phyloP scores from a whole-genome alignment of 2,329 filamentous ascomycete species.

The Diaporthe velutina region DNA sequence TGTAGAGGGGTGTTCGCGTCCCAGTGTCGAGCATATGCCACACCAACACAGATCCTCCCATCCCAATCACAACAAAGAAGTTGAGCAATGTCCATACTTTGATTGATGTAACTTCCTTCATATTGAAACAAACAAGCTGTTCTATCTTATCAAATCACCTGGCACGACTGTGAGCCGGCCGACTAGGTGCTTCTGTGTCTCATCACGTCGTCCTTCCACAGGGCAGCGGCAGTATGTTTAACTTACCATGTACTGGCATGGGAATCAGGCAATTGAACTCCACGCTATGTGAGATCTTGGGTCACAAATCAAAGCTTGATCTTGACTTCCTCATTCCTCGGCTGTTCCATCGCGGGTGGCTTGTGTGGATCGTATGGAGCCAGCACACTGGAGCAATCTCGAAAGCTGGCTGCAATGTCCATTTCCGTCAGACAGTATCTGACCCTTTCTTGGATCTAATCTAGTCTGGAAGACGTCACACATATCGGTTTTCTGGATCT shows the following conservation, averaged over 20 bases:
- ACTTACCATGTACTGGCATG: too few relatives aligned
- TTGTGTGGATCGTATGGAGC: not conserved
- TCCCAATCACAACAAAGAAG: not conserved
- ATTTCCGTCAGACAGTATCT: slow-evolving; percentile 14
- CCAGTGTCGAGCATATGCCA: not conserved
- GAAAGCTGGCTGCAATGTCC: not conserved
- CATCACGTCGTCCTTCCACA: not conserved
- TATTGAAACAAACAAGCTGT: too few relatives aligned
- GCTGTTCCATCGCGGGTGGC: not conserved
- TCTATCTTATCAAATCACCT: not conserved
- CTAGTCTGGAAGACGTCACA: slow-evolving; percentile 6
- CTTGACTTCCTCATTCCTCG: not conserved
- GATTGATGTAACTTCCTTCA: not conserved
- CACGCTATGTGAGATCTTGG: too few relatives aligned
- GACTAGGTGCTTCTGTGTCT: not conserved
- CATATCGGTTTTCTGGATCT: not conserved
- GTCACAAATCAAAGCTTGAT: not conserved
- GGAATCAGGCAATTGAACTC: too few relatives aligned
- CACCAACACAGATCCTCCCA: too few relatives aligned
- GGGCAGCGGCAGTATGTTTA: too few relatives aligned
- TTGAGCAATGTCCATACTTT: not conserved
- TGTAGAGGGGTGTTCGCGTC: not conserved
- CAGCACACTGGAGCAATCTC: not conserved
- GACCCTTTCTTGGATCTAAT: not conserved
- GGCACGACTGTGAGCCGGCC: not conserved